These are phyloP conservation scores for Exophiala lecanii-corni DNA, from an alignment of 2,329 filamentous ascomycete genomes.

Conservation along the genomic window DNA sequence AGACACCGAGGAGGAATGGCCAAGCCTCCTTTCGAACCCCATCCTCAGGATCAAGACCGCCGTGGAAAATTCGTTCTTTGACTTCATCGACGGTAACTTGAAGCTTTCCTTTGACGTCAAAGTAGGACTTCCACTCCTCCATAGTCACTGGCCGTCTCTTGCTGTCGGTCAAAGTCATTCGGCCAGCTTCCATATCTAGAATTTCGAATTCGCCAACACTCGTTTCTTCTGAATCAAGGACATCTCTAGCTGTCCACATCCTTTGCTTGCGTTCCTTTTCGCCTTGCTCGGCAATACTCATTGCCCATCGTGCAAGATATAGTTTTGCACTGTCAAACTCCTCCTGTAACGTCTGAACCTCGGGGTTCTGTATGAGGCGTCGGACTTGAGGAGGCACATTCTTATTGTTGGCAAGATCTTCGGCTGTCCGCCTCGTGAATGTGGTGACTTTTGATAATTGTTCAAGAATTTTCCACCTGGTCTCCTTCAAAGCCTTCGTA, in stretches of 20 bases:
- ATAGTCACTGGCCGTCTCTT: conserved; percentile 67
- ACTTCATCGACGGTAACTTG: conserved; percentile 83
- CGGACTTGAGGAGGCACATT: conserved; percentile 84
- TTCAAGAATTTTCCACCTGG: conserved; percentile 93
- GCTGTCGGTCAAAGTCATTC: conserved; percentile 69
- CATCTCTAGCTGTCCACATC: conserved; percentile 90
- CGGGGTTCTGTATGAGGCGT: conserved; percentile 79
- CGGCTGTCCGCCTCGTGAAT: conserved; percentile 85
- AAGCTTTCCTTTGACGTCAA: conserved; percentile 70
- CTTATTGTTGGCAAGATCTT: conserved; percentile 86
- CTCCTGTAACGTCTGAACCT: conserved; percentile 91
- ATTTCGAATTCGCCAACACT: conserved; percentile 96
- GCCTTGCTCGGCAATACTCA: conserved; percentile 97
- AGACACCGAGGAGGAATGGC: conserved; percentile 87
- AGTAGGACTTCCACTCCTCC: conserved; percentile 87
- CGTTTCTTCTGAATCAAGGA: conserved; percentile 89
- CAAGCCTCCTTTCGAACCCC: conserved; percentile 94
- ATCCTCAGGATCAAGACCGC: conserved; percentile 81
- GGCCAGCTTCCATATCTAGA: conserved; percentile 70
- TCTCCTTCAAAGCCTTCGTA: conserved; percentile 88
- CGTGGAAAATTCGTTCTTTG: conserved; percentile 96
- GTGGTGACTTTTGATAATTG: conserved; percentile 97
- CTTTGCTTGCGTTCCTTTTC: conserved; percentile 79
- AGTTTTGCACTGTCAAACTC: conserved; percentile 95
- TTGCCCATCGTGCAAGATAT: conserved; percentile 94